Percentiles rank a stretch among this genome's conserved stretches.
These are phyloP conservation scores for Lasiosphaeria ovina DNA, from an alignment of 495 filamentous ascomycete species.

Conservation along the genomic window DNA sequence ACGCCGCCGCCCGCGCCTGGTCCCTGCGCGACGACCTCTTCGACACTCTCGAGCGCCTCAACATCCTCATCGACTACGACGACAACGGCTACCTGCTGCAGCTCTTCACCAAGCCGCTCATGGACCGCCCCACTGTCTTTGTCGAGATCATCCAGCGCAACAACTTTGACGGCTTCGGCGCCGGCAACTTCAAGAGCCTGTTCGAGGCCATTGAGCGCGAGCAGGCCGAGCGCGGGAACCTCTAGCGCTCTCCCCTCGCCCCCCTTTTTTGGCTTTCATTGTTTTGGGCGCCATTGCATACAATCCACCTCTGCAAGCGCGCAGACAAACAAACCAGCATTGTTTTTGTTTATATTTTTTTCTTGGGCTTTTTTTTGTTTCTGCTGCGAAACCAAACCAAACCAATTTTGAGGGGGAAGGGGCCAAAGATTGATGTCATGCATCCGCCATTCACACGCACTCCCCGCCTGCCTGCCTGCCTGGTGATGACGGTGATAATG, in stretches of 20 bases:
- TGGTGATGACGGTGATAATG: no score
- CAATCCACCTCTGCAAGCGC: no score
- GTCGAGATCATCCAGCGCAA: constrained; percentile 90
- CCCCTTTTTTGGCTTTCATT: background rate
- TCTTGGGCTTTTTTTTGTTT: no score
- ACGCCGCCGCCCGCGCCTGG: constrained; percentile 47
- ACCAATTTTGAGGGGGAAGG: no score
- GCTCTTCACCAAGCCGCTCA: constrained; percentile 85
- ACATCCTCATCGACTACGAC: constrained; percentile 90
- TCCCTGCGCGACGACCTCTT: constrained; percentile 67
- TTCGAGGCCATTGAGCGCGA: constrained; percentile 93
- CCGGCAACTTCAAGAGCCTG: constrained; percentile 90
- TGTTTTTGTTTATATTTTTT: no score
- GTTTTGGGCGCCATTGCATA: no score
- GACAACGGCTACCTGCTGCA: constrained; percentile 82
- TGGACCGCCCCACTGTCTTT: constrained; percentile 92
- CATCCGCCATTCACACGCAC: no score
- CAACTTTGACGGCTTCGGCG: constrained; percentile 85
- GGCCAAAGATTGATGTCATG: no score
- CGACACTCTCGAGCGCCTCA: constrained; percentile 64
- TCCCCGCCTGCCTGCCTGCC: no score
- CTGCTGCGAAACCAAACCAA: no score
- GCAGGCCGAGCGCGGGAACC: constrained; percentile 77
- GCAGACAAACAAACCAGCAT: no score
- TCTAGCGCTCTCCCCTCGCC: constrained; percentile 39